Conservation (phyloP, 1,139 yeast genomes). For the Diutina catenulata region DNA sequence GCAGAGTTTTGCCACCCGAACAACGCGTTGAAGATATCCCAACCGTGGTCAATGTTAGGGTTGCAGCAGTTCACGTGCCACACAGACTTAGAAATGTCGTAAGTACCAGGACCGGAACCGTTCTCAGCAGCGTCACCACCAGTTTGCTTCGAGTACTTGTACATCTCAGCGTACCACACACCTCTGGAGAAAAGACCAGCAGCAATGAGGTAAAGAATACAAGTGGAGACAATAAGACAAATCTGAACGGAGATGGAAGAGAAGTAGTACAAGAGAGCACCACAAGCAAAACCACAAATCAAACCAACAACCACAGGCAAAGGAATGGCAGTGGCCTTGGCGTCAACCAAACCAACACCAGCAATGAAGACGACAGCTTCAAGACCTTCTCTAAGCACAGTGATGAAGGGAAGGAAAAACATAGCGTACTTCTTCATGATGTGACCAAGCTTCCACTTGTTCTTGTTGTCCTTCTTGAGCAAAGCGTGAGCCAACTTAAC, state of each 20-base stretch:
- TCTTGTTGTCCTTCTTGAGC: background rate
- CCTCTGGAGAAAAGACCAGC: conserved; percentile 7
- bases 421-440: conserved; percentile 6
- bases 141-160: conserved; percentile 3
- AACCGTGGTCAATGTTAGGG: conserved; percentile 7
- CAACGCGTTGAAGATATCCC: conserved; percentile 7
- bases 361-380: conserved; percentile 8
- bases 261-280: conserved; percentile 5
- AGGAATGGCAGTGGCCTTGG: conserved; percentile 6
- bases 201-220: conserved; percentile 7
- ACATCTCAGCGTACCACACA: conserved; percentile 6
- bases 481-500: conserved; percentile 7
- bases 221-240: conserved; percentile 6
- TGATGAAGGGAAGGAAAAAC: conserved; percentile 7
- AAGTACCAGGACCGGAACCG: conserved; percentile 7
- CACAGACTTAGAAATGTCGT: conserved; percentile 7
- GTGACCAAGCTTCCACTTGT: background rate
- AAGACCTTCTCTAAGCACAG: conserved; percentile 7
- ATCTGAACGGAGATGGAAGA: conserved; percentile 5
- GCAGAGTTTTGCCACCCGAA: conserved; percentile 7
- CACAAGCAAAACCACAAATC: conserved; percentile 6
- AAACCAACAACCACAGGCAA: conserved; percentile 7
- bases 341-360: conserved; percentile 7
- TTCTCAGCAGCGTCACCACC: conserved; percentile 7
- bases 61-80: conserved; percentile 8